phyloP scores from a whole-genome alignment of 1,139 yeast genomes.

The Hyphopichia pseudoburtonii region DNA sequence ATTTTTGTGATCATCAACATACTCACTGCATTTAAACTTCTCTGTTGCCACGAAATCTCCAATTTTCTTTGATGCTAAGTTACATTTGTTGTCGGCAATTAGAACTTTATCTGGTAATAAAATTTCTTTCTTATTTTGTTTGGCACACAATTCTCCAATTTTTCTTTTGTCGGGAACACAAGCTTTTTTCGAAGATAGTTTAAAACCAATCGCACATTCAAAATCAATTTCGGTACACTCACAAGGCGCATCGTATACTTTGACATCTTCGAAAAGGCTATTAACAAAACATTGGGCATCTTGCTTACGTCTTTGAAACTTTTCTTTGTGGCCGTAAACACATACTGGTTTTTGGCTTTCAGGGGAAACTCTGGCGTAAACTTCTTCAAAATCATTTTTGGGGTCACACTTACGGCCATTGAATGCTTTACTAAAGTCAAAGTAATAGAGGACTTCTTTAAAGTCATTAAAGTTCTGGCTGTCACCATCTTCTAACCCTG shows the following conservation, averaged over 20 bases:
- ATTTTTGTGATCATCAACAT: slow-evolving; percentile 27
- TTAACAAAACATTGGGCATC: slow-evolving; percentile 70
- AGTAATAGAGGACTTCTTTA: slow-evolving; percentile 34
- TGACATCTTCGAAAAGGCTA: slow-evolving; percentile 58
- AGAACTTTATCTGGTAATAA: slow-evolving; percentile 37
- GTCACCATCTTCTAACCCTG: slow-evolving; percentile 40
- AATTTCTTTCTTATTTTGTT: slow-evolving; percentile 19
- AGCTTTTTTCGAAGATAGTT: slow-evolving; percentile 35
- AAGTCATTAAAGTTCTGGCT: slow-evolving; percentile 14
- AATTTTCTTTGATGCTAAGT: slow-evolving; percentile 25
- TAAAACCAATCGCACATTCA: slow-evolving; percentile 71
- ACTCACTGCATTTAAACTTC: slow-evolving; percentile 35
- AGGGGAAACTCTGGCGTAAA: slow-evolving; percentile 55
- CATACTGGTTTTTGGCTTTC: slow-evolving; percentile 56
- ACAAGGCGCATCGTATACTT: slow-evolving; percentile 59
- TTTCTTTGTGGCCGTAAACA: slow-evolving; percentile 71
- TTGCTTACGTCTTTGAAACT: slow-evolving; percentile 65
- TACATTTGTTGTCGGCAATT: slow-evolving; percentile 53
- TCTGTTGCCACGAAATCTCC: slow-evolving; percentile 25
- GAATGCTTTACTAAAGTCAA: slow-evolving; percentile 66
- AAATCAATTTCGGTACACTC: slow-evolving; percentile 64
- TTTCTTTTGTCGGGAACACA: slow-evolving; percentile 55
- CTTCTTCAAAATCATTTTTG: slow-evolving; percentile 63
- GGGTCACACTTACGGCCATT: slow-evolving; percentile 49
- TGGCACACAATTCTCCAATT: slow-evolving; percentile 28